Evolutionary conservation across 2,329 filamentous ascomycete genomes (phyloP), one percentile per base, ranked within the genome.

Genomic region (Alternaria sp.): DNA sequence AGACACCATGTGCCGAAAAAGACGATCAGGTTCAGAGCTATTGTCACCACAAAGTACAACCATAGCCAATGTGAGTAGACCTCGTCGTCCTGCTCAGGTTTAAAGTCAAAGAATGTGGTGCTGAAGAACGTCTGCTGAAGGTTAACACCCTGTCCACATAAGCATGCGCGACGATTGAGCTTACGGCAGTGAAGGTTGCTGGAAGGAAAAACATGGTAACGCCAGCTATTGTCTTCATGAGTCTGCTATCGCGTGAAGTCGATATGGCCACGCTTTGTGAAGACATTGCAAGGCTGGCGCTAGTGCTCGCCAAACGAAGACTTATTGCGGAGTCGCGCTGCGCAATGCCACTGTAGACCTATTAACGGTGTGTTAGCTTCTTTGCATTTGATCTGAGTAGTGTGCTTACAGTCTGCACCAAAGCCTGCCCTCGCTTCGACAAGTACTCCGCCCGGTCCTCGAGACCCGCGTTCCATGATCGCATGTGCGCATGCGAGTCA

Each of bases 171-270:
- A n/a, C n/a, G n/a, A n/a, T 23, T 5, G 25, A 25, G 61, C 64
- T 56, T 60, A 72, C 69, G 3, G 72, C 72, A 4, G 63, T 67
- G 18, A 74, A 74, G 2, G 72, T 76, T 11, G 69, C 71, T 1
- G 71, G 73, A 0, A 76, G 56, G 47, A 75, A 75, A n/a, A 74
- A 59, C 3, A 74, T 60, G 0, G 73, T 76, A 25, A 76, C 66
- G 0, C 62, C 69, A 4, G 69, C 63, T 10, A 76, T 76, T 14
- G 69, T 60, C 3, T 59, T 66, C 73, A 75, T 75, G 1, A 67
- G 45, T 0, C 61, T 62, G 26, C 68, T 70, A 25, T 75, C 73
- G 20, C 66, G 45, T 2, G 65, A 66, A 3, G 70, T 69, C 1
- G 64, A 54, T 10, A 71, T 46, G 5, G 58, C 58, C 12, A 72